Conservation (phyloP, 75 land plant genomes). For the Chamaecyparis obtusa region DNA sequence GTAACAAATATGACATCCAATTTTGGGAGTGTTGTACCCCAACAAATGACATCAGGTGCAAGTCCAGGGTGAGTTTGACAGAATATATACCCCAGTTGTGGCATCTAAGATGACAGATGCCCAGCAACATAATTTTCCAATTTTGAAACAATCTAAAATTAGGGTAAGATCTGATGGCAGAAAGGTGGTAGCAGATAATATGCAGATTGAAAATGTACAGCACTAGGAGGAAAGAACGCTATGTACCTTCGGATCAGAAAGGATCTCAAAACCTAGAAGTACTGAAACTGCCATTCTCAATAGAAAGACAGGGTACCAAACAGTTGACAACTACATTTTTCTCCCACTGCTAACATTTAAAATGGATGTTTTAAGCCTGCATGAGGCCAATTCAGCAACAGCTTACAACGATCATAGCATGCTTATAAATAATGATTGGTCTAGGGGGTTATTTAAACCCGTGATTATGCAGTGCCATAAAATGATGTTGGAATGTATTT, state of each 20-base stretch:
- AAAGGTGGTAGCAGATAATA: neutral
- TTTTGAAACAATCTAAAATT: too few relatives aligned
- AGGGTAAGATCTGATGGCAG: neutral
- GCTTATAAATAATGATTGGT: neutral
- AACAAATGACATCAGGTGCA: too few relatives aligned
- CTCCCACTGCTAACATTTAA: neutral
- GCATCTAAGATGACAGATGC: too few relatives aligned
- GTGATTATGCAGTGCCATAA: neutral
- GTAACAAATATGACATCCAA: too few relatives aligned
- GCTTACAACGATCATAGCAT: neutral
- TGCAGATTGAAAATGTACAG: neutral
- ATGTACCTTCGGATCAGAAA: neutral
- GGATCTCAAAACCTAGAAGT: neutral
- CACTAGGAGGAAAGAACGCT: neutral
- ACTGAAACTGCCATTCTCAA: too few relatives aligned
- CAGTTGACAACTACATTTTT: neutral
- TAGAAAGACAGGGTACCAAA: neutral
- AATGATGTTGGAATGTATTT: neutral
- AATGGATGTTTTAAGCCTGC: neutral
- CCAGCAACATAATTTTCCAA: too few relatives aligned
- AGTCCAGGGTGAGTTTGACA: too few relatives aligned
- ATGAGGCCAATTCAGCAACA: neutral
- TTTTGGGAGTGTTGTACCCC: too few relatives aligned
- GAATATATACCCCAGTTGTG: too few relatives aligned
- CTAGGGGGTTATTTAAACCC: neutral